Base-by-base conservation (phyloP, 2,329 filamentous ascomycete genomes). In the Alternaria sp. region DNA sequence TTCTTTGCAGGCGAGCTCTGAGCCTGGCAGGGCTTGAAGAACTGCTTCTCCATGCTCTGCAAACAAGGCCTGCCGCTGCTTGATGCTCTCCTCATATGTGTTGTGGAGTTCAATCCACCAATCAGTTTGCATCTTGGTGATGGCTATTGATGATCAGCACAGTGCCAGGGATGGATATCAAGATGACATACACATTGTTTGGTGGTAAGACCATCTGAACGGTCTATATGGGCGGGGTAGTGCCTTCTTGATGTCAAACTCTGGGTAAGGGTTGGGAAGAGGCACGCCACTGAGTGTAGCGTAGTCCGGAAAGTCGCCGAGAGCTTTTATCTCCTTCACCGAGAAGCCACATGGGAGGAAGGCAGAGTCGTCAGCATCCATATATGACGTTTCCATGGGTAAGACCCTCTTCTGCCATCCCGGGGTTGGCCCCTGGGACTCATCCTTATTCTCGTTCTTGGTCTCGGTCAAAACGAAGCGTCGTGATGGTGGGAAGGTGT, bases 81-180 rank as follows among this genome's bases (percentile, higher is more conserved):
- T 82, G 65, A 96, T 89, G 22, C 90, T 87, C 1, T 83, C 70
- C 46, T 79, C 80, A 74, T 96, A 96, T 3, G 87, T 91, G 51
- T 82, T 89, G 67, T 95, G 92, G 2, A 96, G 84, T 78, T 96
- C 93, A n/a, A 96, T 82, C 93, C 93, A 96, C 87, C 90, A 96
- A 73, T 96, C 89, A 0, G 88, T 81, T 63, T 96, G 91, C 76
- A 95, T 81, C 68, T 92, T 96, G 43, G 86, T 89, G 8, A 94
- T 81, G 2, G 92, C 91, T 95, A 61, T 3, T 26, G 12, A 14
- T 12, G 16, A 44, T 66, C 20, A 64, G 51, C 51, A 42, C 38
- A 9, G 38, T 54, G 39, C 8, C 48, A 7, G 3, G 18, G 71
- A 20, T 5, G 9, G 28, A 48, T 11, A 4, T 14, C 42, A 24